Evolutionary conservation across 805 yeast genomes (phyloP).

Genomic region (Cyberlindnera euphorbiae): DNA sequence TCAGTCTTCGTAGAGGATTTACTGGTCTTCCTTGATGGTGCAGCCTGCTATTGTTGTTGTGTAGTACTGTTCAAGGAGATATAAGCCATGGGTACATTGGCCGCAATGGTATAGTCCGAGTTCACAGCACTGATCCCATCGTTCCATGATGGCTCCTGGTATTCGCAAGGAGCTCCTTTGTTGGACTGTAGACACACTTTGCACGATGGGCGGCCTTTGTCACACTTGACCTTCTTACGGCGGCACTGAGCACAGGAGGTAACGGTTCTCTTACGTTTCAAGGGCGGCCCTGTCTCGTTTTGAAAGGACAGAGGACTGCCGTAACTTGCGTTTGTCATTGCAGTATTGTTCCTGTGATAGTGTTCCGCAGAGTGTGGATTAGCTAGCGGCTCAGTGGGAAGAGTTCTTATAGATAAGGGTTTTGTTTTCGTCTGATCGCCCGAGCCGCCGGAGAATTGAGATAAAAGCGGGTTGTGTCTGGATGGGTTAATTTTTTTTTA

Average conservation of each 20-base stretch:
- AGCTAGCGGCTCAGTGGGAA: too few species aligned
- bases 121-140: slow-evolving; percentile 29
- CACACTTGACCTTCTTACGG: slow-evolving; percentile 31
- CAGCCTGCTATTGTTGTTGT: too few species aligned
- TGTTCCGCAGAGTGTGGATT: too few species aligned
- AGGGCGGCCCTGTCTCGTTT: slow-evolving; percentile 15
- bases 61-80: slow-evolving; percentile 14
- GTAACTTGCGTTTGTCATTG: slow-evolving; percentile 1
- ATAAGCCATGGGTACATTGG: slow-evolving; percentile 24
- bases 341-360: not conserved
- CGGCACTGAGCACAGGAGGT: slow-evolving; percentile 26
- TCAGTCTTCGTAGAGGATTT: too few species aligned
- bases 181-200: slow-evolving; percentile 47
- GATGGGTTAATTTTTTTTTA: too few species aligned
- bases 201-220: slow-evolving; percentile 47
- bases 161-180: slow-evolving; percentile 43
- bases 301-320: slow-evolving; percentile 1
- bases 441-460: too few species aligned
- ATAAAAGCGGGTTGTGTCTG: too few species aligned
- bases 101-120: slow-evolving; percentile 20
- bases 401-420: too few species aligned
- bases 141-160: slow-evolving; percentile 55
- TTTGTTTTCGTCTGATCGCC: too few species aligned
- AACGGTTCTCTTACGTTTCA: slow-evolving; percentile 21
- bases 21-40: too few species aligned